Base-by-base conservation (phyloP, 2,329 filamentous ascomycete species). In the Microsporum canis region DNA sequence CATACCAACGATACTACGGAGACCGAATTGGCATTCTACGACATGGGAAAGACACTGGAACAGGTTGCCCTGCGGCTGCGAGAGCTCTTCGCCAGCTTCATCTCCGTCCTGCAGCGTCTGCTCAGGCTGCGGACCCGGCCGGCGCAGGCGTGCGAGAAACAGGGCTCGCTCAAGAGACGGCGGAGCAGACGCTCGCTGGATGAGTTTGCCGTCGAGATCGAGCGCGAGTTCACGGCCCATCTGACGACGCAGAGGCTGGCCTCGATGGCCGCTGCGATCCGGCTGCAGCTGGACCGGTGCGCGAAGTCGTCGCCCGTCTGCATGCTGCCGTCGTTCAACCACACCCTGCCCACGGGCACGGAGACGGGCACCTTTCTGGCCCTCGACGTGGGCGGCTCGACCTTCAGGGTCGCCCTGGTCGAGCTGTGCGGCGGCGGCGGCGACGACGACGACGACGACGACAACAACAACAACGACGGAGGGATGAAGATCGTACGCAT, bases 281-380 rank as follows among this genome's bases (percentile, higher is more conserved):
- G 73, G 33, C 72, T 74, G 29, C 81, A 85, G 66, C 84, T 84
- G 66, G 73, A 74, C 58, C 75, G 79, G 58, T 80, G 80, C 65
- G 73, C 85, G 34, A 77, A 80, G 65, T 73, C 76, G 47, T 84
- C 80, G 69, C 77, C 81, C 29, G 79, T 82, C 62, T 84, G 80
- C 72, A 86, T 87, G 84, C 74, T 86, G 60, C 84, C 84, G 1
- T 86, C 84, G 3, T 85, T 84, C 72, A 84, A 82, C 69, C 78
- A 85, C 68, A 80, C 80, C 17, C 74, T 86, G 4, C 84, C 84
- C 0, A 80, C 79, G 3, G 84, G 84, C 3, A 69, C 76, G 56
- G 84, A 87, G 70, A 76, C 72, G 57, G 84, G 84, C 6, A 82
- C 82, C 12, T 85, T 80, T 67, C 73, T 87, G 39, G 82, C 83